Conservation (phyloP, 805 yeast species). For the Lipomyces oligophaga region DNA sequence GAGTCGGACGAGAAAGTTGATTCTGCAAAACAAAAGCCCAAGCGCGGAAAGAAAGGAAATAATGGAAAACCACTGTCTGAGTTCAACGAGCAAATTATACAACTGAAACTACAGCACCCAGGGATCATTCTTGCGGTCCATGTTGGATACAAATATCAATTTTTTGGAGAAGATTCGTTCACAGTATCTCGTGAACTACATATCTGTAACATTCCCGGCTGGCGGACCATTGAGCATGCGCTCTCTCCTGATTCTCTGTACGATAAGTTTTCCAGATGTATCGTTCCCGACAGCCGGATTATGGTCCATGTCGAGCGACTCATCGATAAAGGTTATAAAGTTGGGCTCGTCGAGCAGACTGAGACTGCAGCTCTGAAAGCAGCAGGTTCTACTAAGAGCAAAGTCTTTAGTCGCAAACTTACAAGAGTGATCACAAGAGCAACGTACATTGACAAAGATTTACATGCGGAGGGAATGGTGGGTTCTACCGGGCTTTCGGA, state of each 20-base stretch:
- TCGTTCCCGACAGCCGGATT: slow-evolving; percentile 75
- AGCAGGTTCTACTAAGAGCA: slow-evolving; percentile 47
- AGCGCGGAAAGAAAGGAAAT: too few relatives aligned
- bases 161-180: slow-evolving; percentile 80
- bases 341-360: slow-evolving; percentile 81
- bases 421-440: slow-evolving; percentile 76
- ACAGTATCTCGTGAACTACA: slow-evolving; percentile 58
- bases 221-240: slow-evolving; percentile 46
- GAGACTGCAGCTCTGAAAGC: slow-evolving; percentile 76
- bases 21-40: too few relatives aligned
- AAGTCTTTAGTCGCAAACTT: slow-evolving; percentile 63
- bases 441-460: slow-evolving; percentile 68
- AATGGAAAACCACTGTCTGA: too few relatives aligned
- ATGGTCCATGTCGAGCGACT: slow-evolving; percentile 68
- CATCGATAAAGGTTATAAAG: slow-evolving; percentile 66
- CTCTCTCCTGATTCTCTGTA: slow-evolving; percentile 35
- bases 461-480: slow-evolving; percentile 28
- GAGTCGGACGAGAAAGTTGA: too few relatives aligned
- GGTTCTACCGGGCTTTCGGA: slow-evolving; percentile 6
- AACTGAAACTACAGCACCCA: too few relatives aligned
- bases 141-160: slow-evolving; percentile 88
- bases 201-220: slow-evolving; percentile 71
- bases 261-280: slow-evolving; percentile 71
- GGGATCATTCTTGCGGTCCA: slow-evolving; percentile 78
- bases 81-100: too few relatives aligned